A percentile compares a stretch with the other conserved stretches of the same genome.
Evolutionary conservation across 1,284 basidiomycete genomes (phyloP).

Genomic region (Malassezia sp.): DNA sequence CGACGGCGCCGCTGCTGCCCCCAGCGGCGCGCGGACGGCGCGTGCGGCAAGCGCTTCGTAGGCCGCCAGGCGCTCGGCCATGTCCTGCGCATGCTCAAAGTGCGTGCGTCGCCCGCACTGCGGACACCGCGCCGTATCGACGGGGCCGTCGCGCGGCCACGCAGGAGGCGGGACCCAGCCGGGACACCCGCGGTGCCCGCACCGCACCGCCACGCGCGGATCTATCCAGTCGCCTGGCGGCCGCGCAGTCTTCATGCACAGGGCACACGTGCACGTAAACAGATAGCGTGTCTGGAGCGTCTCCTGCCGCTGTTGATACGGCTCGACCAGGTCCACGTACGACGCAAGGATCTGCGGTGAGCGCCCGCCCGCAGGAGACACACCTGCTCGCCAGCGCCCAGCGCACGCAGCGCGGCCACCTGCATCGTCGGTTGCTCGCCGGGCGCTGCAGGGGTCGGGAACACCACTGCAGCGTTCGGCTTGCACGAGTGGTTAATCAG

Average conservation of each 20-base stretch:
- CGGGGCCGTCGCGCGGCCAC: neutral
- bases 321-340: constrained; percentile 70
- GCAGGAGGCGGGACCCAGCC: constrained; percentile 26
- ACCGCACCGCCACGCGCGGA: constrained; percentile 59
- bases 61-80: neutral
- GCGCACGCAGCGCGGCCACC: constrained; percentile 38
- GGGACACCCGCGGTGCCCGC: constrained; percentile 42
- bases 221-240: constrained; percentile 50
- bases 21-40: neutral
- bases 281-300: constrained; percentile 63
- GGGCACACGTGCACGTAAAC: constrained; percentile 62
- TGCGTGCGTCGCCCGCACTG: constrained; percentile 52
- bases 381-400: constrained; percentile 48
- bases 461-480: constrained; percentile 80
- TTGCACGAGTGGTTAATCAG: constrained; percentile 82
- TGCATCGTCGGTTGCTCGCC: constrained; percentile 52
- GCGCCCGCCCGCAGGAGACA: no score
- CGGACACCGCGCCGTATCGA: constrained; percentile 16
- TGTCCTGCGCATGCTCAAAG: constrained; percentile 49
- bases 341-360: no score
- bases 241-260: constrained; percentile 50
- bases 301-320: constrained; percentile 55
- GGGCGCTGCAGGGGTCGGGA: constrained; percentile 56
- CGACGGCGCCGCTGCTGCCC: neutral
- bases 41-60: neutral